Conservation (phyloP, 2,329 filamentous ascomycete species). For the Alternaria sp. region DNA sequence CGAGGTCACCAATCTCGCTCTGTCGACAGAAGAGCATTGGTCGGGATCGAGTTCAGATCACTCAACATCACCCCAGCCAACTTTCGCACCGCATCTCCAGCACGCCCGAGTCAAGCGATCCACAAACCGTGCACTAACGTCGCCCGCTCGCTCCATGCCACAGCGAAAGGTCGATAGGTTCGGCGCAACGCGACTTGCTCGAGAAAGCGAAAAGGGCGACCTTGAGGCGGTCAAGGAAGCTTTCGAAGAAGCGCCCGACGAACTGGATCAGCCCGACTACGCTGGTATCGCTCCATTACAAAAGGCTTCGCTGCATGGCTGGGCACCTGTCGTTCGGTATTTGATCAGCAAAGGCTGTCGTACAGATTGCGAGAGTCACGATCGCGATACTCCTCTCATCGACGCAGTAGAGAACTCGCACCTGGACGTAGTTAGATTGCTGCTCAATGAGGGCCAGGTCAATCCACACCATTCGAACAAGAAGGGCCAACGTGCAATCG, state of each 20-base stretch:
- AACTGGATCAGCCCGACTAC: constrained; percentile 89
- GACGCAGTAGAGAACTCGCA: constrained; percentile 98
- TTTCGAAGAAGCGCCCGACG: constrained; percentile 80
- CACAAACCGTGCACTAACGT: constrained; percentile 68
- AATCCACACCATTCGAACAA: constrained; percentile 91
- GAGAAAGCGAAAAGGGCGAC: constrained; percentile 86
- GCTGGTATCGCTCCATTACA: constrained; percentile 96
- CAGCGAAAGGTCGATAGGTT: constrained; percentile 91
- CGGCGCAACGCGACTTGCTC: constrained; percentile 88
- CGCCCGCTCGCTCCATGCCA: constrained; percentile 65
- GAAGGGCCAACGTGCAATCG: constrained; percentile 90
- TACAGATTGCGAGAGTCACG: constrained; percentile 78
- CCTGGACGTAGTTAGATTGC: constrained; percentile 81
- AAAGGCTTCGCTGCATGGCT: constrained; percentile 88
- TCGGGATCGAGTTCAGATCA: constrained; percentile 50
- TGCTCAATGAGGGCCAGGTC: constrained; percentile 80
- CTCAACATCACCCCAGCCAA: constrained; percentile 48
- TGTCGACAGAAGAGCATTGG: constrained; percentile 46
- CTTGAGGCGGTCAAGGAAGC: constrained; percentile 79
- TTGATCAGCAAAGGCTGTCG: constrained; percentile 85
- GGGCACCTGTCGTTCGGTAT: constrained; percentile 84
- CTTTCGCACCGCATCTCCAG: constrained; percentile 38
- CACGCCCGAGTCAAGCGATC: constrained; percentile 65
- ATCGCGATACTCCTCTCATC: constrained; percentile 86
- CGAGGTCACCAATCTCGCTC: constrained; percentile 42